Conservation (phyloP, 768 basidiomycete genomes). For the Heimioporus sp. region DNA sequence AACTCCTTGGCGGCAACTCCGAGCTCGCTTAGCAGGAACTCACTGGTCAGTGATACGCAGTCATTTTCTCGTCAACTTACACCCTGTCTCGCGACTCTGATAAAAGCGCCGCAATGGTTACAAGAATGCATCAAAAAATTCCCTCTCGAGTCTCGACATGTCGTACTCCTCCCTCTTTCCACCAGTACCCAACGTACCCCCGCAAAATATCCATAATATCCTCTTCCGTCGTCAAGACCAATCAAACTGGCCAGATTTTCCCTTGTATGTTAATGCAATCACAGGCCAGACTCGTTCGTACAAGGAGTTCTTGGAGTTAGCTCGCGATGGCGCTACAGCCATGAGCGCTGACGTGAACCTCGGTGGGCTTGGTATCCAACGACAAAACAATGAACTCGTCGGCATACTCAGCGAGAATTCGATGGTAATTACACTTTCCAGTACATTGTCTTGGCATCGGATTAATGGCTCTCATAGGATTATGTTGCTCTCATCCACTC, state of each 20-base stretch:
- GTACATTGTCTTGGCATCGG: not conserved
- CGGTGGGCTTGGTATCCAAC: constrained; percentile 56
- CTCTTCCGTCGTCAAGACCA: constrained; percentile 58
- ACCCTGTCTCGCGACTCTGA: too few relatives aligned
- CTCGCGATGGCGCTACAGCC: constrained; percentile 56
- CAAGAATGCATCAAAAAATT: too few relatives aligned
- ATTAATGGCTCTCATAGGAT: constrained; percentile 38
- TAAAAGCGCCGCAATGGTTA: too few relatives aligned
- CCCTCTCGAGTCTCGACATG: too few relatives aligned
- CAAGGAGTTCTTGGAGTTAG: constrained; percentile 47
- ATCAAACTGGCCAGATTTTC: constrained; percentile 53
- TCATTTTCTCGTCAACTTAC: too few relatives aligned
- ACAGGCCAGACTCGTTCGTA: constrained; percentile 47
- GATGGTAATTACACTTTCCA: constrained; percentile 37
- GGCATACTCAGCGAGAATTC: constrained; percentile 73
- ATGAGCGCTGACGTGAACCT: constrained; percentile 43
- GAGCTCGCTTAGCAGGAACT: too few relatives aligned
- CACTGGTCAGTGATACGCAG: too few relatives aligned
- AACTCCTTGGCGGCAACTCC: too few relatives aligned
- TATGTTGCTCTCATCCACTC: constrained; percentile 50
- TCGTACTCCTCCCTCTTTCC: constrained; percentile 46
- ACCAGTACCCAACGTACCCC: constrained; percentile 46
- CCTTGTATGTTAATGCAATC: constrained; percentile 52
- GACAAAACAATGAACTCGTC: constrained; percentile 52
- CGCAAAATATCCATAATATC: constrained; percentile 54